phyloP scores from a whole-genome alignment of 192 early-diverging fungal genomes.

The Martensiomyces pterosporus region DNA sequence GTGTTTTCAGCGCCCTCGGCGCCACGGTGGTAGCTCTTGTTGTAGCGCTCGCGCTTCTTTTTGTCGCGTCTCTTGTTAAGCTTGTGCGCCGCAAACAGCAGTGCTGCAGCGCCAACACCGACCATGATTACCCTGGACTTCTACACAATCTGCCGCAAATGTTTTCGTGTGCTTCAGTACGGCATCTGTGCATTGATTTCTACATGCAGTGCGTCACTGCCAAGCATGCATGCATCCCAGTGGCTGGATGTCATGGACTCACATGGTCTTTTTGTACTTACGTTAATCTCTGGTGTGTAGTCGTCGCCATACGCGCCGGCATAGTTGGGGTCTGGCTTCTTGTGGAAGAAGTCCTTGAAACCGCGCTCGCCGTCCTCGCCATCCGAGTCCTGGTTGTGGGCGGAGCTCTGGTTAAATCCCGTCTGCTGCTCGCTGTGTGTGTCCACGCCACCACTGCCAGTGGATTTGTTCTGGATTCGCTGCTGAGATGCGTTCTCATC shows the following conservation, averaged over 20 bases:
- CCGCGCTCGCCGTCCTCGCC: slow-evolving; percentile 7
- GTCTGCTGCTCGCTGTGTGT: not conserved
- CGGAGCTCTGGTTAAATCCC: not conserved
- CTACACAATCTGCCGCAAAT: slow-evolving; percentile 5
- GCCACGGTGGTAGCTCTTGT: slow-evolving; percentile 5
- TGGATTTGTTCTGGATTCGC: too few species aligned
- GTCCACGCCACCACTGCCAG: too few species aligned
- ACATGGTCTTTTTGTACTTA: slow-evolving; percentile 14
- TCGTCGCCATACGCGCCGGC: slow-evolving; percentile 31
- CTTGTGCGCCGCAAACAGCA: slow-evolving; percentile 11
- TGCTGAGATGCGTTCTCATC: not conserved
- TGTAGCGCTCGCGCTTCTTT: slow-evolving; percentile 8
- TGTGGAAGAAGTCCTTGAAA: slow-evolving; percentile 38
- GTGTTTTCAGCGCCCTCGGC: not conserved
- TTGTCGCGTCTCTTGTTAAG: slow-evolving; percentile 13
- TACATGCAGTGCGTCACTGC: too few species aligned
- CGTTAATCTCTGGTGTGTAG: slow-evolving; percentile 38
- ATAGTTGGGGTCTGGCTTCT: slow-evolving; percentile 31
- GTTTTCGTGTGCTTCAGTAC: not conserved
- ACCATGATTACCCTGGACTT: slow-evolving; percentile 26
- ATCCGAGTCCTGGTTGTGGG: not conserved
- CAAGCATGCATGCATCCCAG: too few species aligned
- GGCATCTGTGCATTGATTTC: too few species aligned
- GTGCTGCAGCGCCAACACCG: slow-evolving; percentile 3
- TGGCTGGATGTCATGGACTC: too few species aligned